Conservation (phyloP, 2,329 filamentous ascomycete genomes). For the Verticillium nubilum region DNA sequence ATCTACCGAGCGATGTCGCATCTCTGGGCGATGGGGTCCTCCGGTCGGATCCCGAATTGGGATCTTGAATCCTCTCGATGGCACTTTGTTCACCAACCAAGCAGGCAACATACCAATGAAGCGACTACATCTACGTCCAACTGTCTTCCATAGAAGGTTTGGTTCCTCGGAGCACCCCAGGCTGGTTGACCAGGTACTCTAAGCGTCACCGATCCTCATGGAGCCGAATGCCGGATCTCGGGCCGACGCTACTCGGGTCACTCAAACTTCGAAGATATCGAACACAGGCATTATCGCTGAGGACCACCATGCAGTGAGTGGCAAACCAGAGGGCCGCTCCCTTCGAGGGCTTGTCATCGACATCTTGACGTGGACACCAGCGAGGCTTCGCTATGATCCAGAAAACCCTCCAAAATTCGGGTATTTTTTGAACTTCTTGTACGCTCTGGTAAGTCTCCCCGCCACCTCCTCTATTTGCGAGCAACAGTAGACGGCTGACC, state of each 20-base stretch:
- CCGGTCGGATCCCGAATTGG: background rate
- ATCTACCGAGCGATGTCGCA: background rate
- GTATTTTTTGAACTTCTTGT: constrained; percentile 63
- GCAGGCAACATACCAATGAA: background rate
- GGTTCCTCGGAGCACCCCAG: background rate
- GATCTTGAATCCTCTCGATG: background rate
- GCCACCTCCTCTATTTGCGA: background rate
- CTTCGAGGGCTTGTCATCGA: background rate
- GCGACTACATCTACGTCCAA: background rate
- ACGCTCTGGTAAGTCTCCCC: constrained; percentile 48
- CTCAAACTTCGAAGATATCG: background rate
- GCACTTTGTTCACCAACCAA: background rate
- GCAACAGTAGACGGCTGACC: background rate
- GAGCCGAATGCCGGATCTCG: background rate
- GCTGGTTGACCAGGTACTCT: background rate
- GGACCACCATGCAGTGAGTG: too few relatives aligned
- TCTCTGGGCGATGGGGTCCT: background rate
- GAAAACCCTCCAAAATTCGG: constrained; percentile 63
- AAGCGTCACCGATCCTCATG: background rate
- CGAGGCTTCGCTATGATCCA: constrained; percentile 63
- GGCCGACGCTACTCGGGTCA: background rate
- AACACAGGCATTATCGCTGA: background rate
- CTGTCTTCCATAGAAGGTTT: too few relatives aligned
- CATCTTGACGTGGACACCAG: constrained; percentile 53
- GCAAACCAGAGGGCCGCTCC: background rate